Conservation (phyloP, 164 flowering plant genomes). For the Buxus sempervirens region DNA sequence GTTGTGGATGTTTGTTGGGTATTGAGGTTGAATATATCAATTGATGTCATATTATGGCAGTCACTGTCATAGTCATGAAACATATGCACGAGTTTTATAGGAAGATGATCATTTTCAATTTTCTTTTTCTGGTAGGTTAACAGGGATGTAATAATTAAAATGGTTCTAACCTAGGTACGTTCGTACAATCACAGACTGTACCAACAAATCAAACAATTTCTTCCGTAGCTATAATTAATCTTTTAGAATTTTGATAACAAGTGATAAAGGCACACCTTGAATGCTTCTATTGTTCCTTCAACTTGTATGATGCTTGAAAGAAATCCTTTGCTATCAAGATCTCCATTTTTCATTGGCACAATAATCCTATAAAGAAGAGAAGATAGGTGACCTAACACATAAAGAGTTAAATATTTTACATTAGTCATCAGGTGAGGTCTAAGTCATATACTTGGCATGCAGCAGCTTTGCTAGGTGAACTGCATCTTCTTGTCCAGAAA, state of each 20-base stretch:
- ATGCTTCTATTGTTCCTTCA: constrained; percentile 79
- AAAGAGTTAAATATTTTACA: neutral
- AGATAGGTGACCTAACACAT: neutral
- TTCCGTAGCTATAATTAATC: neutral
- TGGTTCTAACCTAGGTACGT: neutral
- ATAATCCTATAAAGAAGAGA: constrained; percentile 46
- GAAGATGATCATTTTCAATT: neutral
- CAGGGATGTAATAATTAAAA: neutral
- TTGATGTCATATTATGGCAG: too few species aligned
- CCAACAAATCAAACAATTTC: neutral
- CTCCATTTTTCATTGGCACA: constrained; percentile 92
- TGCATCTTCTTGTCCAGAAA: constrained; percentile 97
- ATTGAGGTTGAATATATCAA: too few species aligned
- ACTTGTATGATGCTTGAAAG: constrained; percentile 50
- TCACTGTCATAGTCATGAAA: neutral
- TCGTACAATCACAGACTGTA: neutral
- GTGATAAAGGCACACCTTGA: constrained; percentile 48
- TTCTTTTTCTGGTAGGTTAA: neutral
- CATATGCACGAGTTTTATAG: neutral
- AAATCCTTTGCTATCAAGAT: constrained; percentile 76
- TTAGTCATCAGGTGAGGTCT: constrained; percentile 1
- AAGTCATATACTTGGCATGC: constrained; percentile 54
- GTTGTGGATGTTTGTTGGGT: too few species aligned
- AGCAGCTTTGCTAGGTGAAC: constrained; percentile 77
- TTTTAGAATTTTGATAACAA: neutral